phyloP scores from a whole-genome alignment of 2,329 filamentous ascomycete genomes.

The Paecilomyces fulvus region DNA sequence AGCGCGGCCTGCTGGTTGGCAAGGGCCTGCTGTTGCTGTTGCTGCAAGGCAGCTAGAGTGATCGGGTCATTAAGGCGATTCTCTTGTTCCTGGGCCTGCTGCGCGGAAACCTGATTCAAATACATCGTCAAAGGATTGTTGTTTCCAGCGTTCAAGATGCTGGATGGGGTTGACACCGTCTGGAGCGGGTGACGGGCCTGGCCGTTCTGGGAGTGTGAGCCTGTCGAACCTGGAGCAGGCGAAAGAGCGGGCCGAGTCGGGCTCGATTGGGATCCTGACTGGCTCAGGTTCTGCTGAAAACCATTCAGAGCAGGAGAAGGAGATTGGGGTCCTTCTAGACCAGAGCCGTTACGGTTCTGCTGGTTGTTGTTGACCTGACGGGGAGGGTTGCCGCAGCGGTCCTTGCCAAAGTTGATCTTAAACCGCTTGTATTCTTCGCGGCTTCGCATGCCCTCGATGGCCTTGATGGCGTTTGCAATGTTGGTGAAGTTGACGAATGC shows the following conservation, averaged over 20 bases:
- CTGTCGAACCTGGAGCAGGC: constrained; percentile 46
- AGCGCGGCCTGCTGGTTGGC: constrained; percentile 70
- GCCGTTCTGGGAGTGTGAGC: constrained; percentile 45
- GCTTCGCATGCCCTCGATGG: constrained; percentile 88
- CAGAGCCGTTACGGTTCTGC: constrained; percentile 55
- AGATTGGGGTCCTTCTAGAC: constrained; percentile 47
- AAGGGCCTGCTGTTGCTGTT: constrained; percentile 58
- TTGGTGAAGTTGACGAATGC: constrained; percentile 99
- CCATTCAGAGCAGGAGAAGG: constrained; percentile 49
- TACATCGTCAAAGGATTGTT: constrained; percentile 93
- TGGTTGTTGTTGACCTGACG: constrained; percentile 66
- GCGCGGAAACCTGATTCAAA: constrained; percentile 62
- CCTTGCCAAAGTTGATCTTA: constrained; percentile 99
- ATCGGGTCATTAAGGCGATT: constrained; percentile 36
- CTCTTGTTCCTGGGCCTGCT: constrained; percentile 59
- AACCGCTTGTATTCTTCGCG: constrained; percentile 96
- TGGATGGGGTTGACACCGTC: constrained; percentile 49
- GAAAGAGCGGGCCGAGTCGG: constrained; percentile 49
- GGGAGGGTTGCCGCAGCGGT: constrained; percentile 92
- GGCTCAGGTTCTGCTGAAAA: constrained; percentile 46
- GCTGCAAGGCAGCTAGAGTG: constrained; percentile 37
- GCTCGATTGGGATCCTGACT: constrained; percentile 50
- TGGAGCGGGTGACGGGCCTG: constrained; percentile 52
- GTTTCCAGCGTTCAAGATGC: constrained; percentile 66
- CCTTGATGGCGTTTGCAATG: constrained; percentile 99